Conservation (phyloP, 164 flowering plant species). For the Akebia trifoliata region DNA sequence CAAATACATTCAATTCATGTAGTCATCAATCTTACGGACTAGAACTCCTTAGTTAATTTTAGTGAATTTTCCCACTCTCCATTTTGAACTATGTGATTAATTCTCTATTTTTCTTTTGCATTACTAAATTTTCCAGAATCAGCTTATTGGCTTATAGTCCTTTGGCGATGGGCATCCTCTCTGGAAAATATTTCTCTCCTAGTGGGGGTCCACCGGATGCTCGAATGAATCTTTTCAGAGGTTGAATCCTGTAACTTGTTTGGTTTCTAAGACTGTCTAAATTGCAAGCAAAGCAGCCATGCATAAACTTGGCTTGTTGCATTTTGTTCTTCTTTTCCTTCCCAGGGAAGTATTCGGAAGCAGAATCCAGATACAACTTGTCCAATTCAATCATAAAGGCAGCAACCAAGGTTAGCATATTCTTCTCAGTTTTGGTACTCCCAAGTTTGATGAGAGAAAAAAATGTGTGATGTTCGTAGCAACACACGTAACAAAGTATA, state of each 20-base stretch:
- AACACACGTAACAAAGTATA: too few relatives aligned
- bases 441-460: background rate
- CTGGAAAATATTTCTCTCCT: constrained; percentile 64
- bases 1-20: too few relatives aligned
- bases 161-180: constrained; percentile 86
- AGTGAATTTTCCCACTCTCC: background rate
- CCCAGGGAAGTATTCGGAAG: constrained; percentile 75
- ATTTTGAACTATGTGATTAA: background rate
- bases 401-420: constrained; percentile 47
- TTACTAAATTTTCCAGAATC: constrained; percentile 34
- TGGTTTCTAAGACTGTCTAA: background rate
- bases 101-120: background rate
- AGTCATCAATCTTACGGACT: background rate
- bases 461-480: too few relatives aligned
- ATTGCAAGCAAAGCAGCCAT: background rate
- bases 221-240: constrained; percentile 71
- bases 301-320: background rate
- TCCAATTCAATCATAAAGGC: constrained; percentile 34
- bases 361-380: constrained; percentile 75
- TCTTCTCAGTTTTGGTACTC: too few relatives aligned
- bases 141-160: constrained; percentile 83
- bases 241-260: constrained; percentile 22
- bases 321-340: constrained; percentile 6
- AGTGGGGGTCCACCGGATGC: constrained; percentile 64
- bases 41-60: background rate